Evolutionary conservation across 1,284 basidiomycete species (phyloP), one percentile per base, ranked within the genome.

Genomic region (Sporisorium exsertum): DNA sequence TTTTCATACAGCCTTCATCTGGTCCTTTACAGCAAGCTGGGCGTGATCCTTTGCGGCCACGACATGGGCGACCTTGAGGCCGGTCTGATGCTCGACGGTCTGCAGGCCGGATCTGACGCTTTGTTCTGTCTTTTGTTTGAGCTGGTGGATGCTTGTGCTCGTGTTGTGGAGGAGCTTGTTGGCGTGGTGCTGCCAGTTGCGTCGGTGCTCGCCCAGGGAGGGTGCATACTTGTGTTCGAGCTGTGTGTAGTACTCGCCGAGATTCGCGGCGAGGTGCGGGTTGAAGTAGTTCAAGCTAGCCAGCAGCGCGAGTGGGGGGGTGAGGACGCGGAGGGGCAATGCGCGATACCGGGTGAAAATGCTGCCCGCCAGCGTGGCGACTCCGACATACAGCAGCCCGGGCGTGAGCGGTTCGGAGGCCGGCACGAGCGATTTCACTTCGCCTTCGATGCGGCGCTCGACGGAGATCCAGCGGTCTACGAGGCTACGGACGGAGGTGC

Each of bases 281-380:
- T 85, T 76, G 75, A 85, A 85, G 72, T 83, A 81, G 63, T 72
- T 77, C 55, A 85, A 46, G 40, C 81, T 81, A 13, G 59, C 79
- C 22, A 83, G 50, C 18, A 81, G 54, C 8, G 81, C 72, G 40
- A 80, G 49, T 5, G 83, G 83, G 3, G 83, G 83, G 1, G 81
- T 77, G 56, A 85, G 56, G 57, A 85, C 61, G 18, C 85, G 84
- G 42, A 86, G 67, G 20, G 85, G 82, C 45, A 83, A 73, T 0
- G 80, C 62, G 80, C 94, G 91, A 72, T 91, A 92, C 43, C 94
- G 91, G 0, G 92, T 90, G 62, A 97, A 85, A 78, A 97, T 91
- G 62, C 93, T 93, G 1, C 92, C 93, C 0, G 93, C 92, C 51
- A 97, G 90, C 4, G 93, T 91, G 1, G 93, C 91, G 43, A 97